A percentile compares a stretch with the other conserved stretches of the same genome.
Evolutionary conservation across 805 yeast genomes (phyloP).

Genomic region (Groenewaldozyma tartarivorans): DNA sequence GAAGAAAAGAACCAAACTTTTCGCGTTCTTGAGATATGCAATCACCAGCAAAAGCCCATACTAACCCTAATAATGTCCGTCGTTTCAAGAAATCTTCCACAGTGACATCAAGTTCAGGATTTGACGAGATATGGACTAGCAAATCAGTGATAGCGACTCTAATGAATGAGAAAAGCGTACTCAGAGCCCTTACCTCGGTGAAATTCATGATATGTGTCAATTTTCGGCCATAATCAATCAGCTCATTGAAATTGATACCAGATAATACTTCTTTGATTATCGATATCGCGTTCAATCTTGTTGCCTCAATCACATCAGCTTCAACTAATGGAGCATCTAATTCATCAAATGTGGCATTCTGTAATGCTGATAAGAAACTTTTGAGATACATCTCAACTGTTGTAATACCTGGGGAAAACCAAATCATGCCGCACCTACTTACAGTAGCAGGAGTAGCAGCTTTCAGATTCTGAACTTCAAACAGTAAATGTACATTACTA

Average conservation of each 20-base stretch:
- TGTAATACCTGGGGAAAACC: slow-evolving; percentile 41
- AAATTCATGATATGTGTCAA: slow-evolving; percentile 46
- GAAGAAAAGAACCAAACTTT: slow-evolving; percentile 28
- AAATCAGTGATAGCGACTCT: slow-evolving; percentile 27
- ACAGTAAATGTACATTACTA: slow-evolving; percentile 49
- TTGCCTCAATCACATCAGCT: neutral
- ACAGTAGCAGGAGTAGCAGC: slow-evolving; percentile 85
- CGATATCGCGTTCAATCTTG: neutral
- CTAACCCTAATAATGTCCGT: slow-evolving; percentile 27
- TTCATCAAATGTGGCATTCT: slow-evolving; percentile 12
- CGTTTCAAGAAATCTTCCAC: slow-evolving; percentile 14
- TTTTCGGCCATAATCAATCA: slow-evolving; percentile 23
- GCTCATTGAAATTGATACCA: slow-evolving; percentile 10
- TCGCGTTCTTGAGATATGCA: slow-evolving; percentile 31
- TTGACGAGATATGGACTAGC: neutral
- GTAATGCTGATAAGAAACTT: slow-evolving; percentile 17
- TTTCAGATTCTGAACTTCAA: slow-evolving; percentile 62
- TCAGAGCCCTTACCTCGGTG: slow-evolving; percentile 29
- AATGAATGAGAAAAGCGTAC: slow-evolving; percentile 34
- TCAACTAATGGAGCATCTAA: slow-evolving; percentile 11
- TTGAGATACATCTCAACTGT: slow-evolving; percentile 16
- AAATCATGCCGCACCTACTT: slow-evolving; percentile 84
- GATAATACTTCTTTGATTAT: too few relatives aligned
- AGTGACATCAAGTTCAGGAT: slow-evolving; percentile 19
- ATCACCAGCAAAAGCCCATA: slow-evolving; percentile 66